Conservation (phyloP, 805 yeast genomes). For the Yueomyces sp. region DNA sequence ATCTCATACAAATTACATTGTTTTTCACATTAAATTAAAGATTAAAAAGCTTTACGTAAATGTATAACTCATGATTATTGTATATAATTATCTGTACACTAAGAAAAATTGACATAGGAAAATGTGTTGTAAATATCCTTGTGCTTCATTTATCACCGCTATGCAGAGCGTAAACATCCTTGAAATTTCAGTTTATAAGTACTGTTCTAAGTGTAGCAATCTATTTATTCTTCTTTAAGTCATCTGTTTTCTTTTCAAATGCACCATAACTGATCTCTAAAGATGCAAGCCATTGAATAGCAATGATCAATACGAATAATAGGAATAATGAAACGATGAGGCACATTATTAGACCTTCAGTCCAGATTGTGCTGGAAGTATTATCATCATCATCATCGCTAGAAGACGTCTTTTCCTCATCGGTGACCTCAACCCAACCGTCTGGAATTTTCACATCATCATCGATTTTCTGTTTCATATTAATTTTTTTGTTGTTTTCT, state of each 20-base stretch:
- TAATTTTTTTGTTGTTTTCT: too few relatives aligned
- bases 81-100: too few relatives aligned
- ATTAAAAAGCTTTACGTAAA: too few relatives aligned
- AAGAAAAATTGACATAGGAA: too few relatives aligned
- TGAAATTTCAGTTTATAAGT: too few relatives aligned
- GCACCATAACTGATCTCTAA: conserved; percentile 72
- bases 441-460: background rate
- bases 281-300: conserved; percentile 58
- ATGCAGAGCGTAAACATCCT: too few relatives aligned
- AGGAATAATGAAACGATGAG: conserved; percentile 52
- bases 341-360: conserved; percentile 61
- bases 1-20: too few relatives aligned
- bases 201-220: background rate
- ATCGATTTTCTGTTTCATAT: background rate
- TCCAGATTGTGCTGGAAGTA: conserved; percentile 21
- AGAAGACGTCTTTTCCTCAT: background rate
- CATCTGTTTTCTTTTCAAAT: conserved; percentile 43
- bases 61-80: too few relatives aligned
- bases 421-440: background rate
- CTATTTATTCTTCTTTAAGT: conserved; percentile 21
- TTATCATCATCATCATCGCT: conserved; percentile 7
- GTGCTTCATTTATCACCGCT: too few relatives aligned
- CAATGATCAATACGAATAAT: conserved; percentile 41
- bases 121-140: too few relatives aligned
- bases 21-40: too few relatives aligned